Conservation (phyloP, 352 stramenopile genomes). For the Globisporangium ultimum region DNA sequence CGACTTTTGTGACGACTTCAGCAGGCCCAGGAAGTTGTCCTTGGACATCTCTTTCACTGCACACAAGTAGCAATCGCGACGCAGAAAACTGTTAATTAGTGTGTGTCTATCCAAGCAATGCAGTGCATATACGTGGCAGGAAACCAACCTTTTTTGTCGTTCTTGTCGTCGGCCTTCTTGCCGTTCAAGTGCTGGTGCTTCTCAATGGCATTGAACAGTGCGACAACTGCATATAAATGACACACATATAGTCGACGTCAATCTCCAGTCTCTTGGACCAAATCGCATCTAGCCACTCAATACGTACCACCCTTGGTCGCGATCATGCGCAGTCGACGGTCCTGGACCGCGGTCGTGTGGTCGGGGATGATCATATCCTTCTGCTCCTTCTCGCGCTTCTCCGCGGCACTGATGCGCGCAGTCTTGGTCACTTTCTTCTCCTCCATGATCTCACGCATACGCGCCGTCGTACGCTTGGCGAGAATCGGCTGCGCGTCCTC, state of each 20-base stretch:
- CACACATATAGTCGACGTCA: conserved; percentile 1
- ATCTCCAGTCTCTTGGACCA: neutral
- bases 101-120: no score
- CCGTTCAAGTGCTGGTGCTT: conserved; percentile 80
- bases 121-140: neutral
- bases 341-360: conserved; percentile 52
- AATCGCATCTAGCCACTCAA: neutral
- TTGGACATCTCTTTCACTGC: conserved; percentile 82
- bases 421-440: conserved; percentile 75
- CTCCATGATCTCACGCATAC: conserved; percentile 78
- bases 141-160: conserved; percentile 57
- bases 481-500: conserved; percentile 73
- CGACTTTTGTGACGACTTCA: conserved; percentile 62
- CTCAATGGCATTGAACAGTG: conserved; percentile 83
- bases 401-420: conserved; percentile 57
- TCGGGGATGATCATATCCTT: conserved; percentile 74
- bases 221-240: conserved; percentile 44
- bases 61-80: neutral
- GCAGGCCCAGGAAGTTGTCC: conserved; percentile 75
- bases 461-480: conserved; percentile 77
- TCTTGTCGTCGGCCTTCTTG: conserved; percentile 52
- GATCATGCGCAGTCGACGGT: conserved; percentile 73
- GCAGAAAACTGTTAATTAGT: no score
- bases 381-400: conserved; percentile 72
- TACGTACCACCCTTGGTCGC: conserved; percentile 72